A percentile compares a stretch with the other conserved stretches of the same genome.
These are phyloP conservation scores for Trypanosoma cruzi DNA, from an alignment of 208 protist genomes.

Conservation along the genomic window DNA sequence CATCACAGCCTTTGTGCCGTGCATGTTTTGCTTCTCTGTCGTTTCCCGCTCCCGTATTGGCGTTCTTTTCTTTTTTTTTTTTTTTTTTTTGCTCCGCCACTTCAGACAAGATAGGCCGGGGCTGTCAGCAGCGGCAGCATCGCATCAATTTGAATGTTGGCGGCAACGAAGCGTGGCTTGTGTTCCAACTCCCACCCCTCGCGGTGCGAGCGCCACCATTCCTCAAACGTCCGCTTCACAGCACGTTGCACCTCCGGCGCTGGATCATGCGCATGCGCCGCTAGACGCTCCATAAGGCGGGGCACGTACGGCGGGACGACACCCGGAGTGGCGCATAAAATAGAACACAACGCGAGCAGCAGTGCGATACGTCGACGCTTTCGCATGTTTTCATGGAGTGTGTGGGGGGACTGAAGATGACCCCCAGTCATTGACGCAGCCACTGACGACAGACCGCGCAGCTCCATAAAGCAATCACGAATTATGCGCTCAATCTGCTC, in stretches of 20 bases:
- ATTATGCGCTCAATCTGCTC: constrained; percentile 59
- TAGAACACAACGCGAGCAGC: constrained; percentile 67
- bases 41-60: too few species aligned
- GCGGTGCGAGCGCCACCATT: constrained; percentile 83
- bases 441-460: constrained; percentile 29
- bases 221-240: constrained; percentile 60
- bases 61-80: neutral
- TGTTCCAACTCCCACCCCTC: constrained; percentile 71
- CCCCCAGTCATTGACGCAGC: neutral
- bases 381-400: constrained; percentile 1
- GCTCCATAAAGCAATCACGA: constrained; percentile 36
- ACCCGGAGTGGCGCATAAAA: constrained; percentile 52
- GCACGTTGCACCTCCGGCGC: constrained; percentile 44
- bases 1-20: too few species aligned
- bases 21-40: too few species aligned
- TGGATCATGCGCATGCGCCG: constrained; percentile 33
- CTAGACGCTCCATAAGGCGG: constrained; percentile 55
- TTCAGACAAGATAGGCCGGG: constrained; percentile 71
- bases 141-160: constrained; percentile 57
- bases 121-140: constrained; percentile 52
- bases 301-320: constrained; percentile 58
- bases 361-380: constrained; percentile 41
- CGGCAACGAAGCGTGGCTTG: constrained; percentile 54
- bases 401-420: neutral
- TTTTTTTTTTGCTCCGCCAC: neutral